A percentile compares a stretch with the other conserved stretches of the same genome.
Conservation (phyloP, 2,329 filamentous ascomycete genomes). For the Zelopaecilomyces penicillatus region DNA sequence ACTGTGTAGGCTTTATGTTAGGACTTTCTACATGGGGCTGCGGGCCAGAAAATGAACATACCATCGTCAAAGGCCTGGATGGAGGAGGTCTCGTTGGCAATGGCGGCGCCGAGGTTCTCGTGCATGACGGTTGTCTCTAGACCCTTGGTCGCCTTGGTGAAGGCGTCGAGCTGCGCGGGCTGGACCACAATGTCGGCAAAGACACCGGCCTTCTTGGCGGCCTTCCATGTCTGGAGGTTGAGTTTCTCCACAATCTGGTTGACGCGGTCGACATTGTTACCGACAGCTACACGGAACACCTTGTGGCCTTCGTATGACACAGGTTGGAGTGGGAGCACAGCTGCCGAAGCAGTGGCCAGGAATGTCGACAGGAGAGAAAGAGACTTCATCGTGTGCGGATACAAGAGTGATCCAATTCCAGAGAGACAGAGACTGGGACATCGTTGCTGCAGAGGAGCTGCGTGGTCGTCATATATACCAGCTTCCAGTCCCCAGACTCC, state of each 20-base stretch:
- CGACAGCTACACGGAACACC: slow-evolving; percentile 34
- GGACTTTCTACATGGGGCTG: not conserved
- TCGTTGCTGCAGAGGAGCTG: no score
- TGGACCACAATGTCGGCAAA: slow-evolving; percentile 34
- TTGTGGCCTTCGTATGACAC: slow-evolving; percentile 37
- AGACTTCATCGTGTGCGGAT: slow-evolving; percentile 11
- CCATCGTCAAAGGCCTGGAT: slow-evolving; percentile 20
- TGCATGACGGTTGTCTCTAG: slow-evolving; percentile 28
- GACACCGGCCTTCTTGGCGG: slow-evolving; percentile 23
- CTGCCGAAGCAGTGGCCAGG: slow-evolving; percentile 11
- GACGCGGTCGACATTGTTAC: slow-evolving; percentile 22
- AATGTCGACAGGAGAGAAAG: slow-evolving; percentile 10
- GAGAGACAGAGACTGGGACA: no score
- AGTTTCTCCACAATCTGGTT: slow-evolving; percentile 26
- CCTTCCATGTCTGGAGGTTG: slow-evolving; percentile 29
- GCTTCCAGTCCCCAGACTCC: no score
- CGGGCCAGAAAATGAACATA: slow-evolving; percentile 11
- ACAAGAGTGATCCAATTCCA: not conserved
- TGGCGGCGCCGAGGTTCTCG: slow-evolving; percentile 30
- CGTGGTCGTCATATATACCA: no score
- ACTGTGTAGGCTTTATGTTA: accelerated
- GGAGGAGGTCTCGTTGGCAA: slow-evolving; percentile 23
- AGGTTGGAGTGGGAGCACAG: slow-evolving; percentile 4
- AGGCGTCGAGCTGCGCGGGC: slow-evolving; percentile 24
- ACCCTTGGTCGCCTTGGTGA: slow-evolving; percentile 22